These are phyloP conservation scores for Berkeleyomyces basicola DNA, from an alignment of 2,329 filamentous ascomycete genomes.

Conservation along the genomic window DNA sequence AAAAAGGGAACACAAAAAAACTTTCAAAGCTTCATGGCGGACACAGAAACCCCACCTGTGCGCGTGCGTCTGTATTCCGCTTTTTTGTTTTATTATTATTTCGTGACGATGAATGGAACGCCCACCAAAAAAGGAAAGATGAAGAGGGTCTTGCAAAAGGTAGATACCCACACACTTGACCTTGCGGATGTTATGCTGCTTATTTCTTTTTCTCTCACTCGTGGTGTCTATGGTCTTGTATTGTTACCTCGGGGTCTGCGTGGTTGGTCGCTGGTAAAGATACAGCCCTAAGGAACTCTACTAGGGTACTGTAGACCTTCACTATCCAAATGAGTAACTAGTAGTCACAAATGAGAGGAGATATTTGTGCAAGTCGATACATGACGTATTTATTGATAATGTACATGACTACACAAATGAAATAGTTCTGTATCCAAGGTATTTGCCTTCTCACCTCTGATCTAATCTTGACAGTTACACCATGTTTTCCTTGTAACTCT, in stretches of 20 bases:
- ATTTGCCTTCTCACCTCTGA: no score
- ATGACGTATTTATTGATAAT: no score
- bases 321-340: no score
- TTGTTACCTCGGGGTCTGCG: neutral
- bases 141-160: neutral
- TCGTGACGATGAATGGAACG: constrained; percentile 9
- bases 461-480: no score
- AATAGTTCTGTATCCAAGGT: no score
- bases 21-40: constrained; percentile 13
- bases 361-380: no score
- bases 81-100: constrained; percentile 8
- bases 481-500: neutral
- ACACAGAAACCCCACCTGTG: constrained; percentile 7
- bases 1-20: constrained; percentile 16
- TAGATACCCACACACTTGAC: neutral
- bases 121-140: neutral
- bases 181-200: no score
- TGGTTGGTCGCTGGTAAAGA: no score
- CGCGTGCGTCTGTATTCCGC: constrained; percentile 4
- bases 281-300: no score
- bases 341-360: no score
- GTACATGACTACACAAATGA: no score
- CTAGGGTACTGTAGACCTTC: no score
- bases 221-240: neutral
- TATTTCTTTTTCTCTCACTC: neutral